Evolutionary conservation across 768 basidiomycete species (phyloP).

Genomic region (Trametes cingulata): DNA sequence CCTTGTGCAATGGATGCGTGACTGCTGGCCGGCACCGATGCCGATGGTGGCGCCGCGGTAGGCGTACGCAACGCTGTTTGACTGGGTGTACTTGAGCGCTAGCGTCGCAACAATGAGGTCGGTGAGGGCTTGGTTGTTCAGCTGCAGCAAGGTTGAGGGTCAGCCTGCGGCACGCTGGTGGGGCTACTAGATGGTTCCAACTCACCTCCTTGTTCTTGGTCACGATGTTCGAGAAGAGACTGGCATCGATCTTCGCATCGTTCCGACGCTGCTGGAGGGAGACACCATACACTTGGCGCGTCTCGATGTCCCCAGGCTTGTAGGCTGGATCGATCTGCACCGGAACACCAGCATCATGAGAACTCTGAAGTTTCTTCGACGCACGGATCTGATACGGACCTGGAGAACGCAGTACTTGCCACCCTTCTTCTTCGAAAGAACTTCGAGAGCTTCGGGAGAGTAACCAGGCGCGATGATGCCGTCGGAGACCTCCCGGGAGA

Average conservation of each 20-base stretch:
- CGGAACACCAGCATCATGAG: background rate
- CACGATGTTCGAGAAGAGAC: conserved; percentile 86
- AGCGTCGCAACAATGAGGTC: conserved; percentile 96
- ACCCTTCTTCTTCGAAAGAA: conserved; percentile 93
- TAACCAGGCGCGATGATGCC: conserved; percentile 98
- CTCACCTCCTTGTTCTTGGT: conserved; percentile 83
- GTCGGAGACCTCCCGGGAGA: conserved; percentile 98
- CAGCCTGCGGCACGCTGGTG: background rate
- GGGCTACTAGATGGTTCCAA: conserved; percentile 1
- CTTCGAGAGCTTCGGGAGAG: conserved; percentile 80
- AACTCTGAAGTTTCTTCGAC: background rate
- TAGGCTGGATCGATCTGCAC: conserved; percentile 88
- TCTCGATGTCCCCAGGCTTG: conserved; percentile 78
- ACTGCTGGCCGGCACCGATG: conserved; percentile 97
- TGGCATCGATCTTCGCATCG: conserved; percentile 79
- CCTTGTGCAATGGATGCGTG: conserved; percentile 98
- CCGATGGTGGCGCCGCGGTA: conserved; percentile 91
- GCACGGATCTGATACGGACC: conserved; percentile 42
- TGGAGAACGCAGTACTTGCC: conserved; percentile 98
- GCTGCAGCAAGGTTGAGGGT: conserved; percentile 43
- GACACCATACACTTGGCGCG: conserved; percentile 93
- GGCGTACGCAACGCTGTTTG: conserved; percentile 97
- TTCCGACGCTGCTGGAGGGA: conserved; percentile 89
- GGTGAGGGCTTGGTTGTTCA: conserved; percentile 74
- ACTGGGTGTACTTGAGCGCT: conserved; percentile 98